phyloP scores from a whole-genome alignment of 495 filamentous ascomycete genomes.

The Lentithecium fluviatile region DNA sequence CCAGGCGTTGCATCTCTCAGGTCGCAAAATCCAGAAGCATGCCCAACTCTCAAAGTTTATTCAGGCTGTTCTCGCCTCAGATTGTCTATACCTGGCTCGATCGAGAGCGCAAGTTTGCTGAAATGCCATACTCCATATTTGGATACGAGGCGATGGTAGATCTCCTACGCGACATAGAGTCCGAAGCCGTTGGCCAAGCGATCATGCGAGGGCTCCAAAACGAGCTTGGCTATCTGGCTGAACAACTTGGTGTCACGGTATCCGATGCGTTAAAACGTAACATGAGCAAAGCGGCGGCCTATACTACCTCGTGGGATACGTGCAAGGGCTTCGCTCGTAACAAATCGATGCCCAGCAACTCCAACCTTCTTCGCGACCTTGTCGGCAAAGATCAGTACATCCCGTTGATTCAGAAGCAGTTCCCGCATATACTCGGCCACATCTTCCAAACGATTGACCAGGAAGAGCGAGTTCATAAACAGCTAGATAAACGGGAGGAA shows the following conservation, averaged over 20 bases:
- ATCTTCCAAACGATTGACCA: slow-evolving; percentile 70
- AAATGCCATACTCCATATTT: slow-evolving; percentile 80
- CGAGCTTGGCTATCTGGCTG: slow-evolving; percentile 58
- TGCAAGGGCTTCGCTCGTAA: slow-evolving; percentile 52
- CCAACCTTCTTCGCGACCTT: slow-evolving; percentile 64
- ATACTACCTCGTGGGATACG: slow-evolving; percentile 78
- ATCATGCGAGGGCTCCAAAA: slow-evolving; percentile 75
- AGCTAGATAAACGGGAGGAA: slow-evolving; percentile 61
- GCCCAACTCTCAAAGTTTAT: slow-evolving; percentile 63
- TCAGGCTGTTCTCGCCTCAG: slow-evolving; percentile 86
- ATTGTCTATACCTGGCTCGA: slow-evolving; percentile 91
- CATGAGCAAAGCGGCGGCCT: slow-evolving; percentile 80
- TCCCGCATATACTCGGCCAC: slow-evolving; percentile 70
- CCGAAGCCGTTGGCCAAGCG: slow-evolving; percentile 78
- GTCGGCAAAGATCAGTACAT: slow-evolving; percentile 66
- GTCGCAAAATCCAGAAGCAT: slow-evolving; percentile 67
- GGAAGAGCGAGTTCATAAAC: slow-evolving; percentile 73
- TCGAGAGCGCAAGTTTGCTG: slow-evolving; percentile 53
- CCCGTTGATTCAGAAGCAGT: slow-evolving; percentile 61
- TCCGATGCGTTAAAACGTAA: slow-evolving; percentile 59
- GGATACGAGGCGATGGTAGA: slow-evolving; percentile 68
- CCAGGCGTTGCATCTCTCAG: slow-evolving; percentile 63
- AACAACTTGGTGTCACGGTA: slow-evolving; percentile 47
- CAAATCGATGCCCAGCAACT: slow-evolving; percentile 50
- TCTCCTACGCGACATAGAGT: slow-evolving; percentile 69